phyloP scores from a whole-genome alignment of 495 filamentous ascomycete species.

The Entonaema liquescens region DNA sequence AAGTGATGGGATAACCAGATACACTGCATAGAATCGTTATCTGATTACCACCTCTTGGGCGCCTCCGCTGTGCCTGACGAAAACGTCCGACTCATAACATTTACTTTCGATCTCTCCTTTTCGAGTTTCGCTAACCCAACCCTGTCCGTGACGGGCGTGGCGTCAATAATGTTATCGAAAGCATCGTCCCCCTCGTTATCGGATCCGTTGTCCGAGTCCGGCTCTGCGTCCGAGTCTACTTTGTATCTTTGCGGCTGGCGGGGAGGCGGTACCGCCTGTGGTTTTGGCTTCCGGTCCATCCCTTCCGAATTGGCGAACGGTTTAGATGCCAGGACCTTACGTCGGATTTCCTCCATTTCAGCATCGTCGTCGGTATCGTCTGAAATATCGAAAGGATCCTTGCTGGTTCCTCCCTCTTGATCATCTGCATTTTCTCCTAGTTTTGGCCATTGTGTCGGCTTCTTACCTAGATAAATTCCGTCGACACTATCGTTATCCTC shows the following conservation, averaged over 20 bases:
- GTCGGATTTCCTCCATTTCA: constrained; percentile 90
- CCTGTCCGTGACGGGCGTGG: constrained; percentile 83
- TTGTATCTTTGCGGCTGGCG: constrained; percentile 55
- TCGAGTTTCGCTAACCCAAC: constrained; percentile 65
- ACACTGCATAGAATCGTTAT: constrained; percentile 7
- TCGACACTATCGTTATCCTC: constrained; percentile 50
- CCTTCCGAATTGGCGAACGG: constrained; percentile 75
- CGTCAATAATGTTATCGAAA: constrained; percentile 92
- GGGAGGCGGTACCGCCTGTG: constrained; percentile 62
- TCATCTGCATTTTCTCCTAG: constrained; percentile 42
- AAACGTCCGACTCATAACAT: constrained; percentile 42
- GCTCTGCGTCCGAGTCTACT: constrained; percentile 76
- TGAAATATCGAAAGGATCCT: constrained; percentile 76
- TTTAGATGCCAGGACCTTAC: constrained; percentile 84
- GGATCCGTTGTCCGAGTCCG: constrained; percentile 75
- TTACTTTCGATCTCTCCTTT: constrained; percentile 52
- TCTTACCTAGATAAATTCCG: constrained; percentile 66
- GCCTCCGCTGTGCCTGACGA: constrained; percentile 40
- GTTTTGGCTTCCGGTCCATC: constrained; percentile 59
- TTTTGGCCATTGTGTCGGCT: constrained; percentile 52
- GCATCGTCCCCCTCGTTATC: constrained; percentile 59
- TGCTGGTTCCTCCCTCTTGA: constrained; percentile 59
- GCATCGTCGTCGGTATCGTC: constrained; percentile 82
- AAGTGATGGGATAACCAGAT: constrained; percentile 1
- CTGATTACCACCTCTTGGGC: constrained; percentile 41